phyloP scores from a whole-genome alignment of 2,329 filamentous ascomycete species.

The Nothopassalora personata region DNA sequence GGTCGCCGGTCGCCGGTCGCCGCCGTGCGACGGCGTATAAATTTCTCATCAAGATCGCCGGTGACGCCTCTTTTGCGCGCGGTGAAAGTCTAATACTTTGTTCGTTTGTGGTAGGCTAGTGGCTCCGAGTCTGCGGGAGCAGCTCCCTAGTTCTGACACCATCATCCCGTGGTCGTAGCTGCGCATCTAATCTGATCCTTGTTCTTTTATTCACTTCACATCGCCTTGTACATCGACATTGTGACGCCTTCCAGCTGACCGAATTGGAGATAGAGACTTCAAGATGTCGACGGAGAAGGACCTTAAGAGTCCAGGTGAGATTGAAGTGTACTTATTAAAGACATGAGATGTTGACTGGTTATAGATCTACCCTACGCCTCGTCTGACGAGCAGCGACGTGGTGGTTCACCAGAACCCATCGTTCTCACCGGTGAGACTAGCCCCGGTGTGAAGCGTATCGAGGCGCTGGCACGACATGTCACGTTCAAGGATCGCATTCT shows the following conservation, averaged over 20 bases:
- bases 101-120: too few species aligned
- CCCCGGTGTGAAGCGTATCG: slow-evolving; percentile 56
- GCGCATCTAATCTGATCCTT: neutral
- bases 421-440: slow-evolving; percentile 2
- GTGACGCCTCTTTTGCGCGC: too few species aligned
- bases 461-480: slow-evolving; percentile 51
- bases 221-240: neutral
- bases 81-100: too few species aligned
- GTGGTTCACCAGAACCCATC: neutral
- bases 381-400: neutral
- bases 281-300: neutral
- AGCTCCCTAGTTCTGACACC: too few species aligned
- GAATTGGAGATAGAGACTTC: neutral
- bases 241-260: neutral
- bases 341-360: neutral
- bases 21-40: too few species aligned
- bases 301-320: neutral
- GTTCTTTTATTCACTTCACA: neutral
- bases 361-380: neutral
- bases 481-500: slow-evolving; percentile 49
- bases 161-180: too few species aligned
- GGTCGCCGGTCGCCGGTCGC: too few species aligned
- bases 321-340: too few species aligned
- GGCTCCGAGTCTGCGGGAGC: too few species aligned
- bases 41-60: too few species aligned